Base-by-base conservation (phyloP, 768 basidiomycete genomes). In the Leccinellum rugosiceps region DNA sequence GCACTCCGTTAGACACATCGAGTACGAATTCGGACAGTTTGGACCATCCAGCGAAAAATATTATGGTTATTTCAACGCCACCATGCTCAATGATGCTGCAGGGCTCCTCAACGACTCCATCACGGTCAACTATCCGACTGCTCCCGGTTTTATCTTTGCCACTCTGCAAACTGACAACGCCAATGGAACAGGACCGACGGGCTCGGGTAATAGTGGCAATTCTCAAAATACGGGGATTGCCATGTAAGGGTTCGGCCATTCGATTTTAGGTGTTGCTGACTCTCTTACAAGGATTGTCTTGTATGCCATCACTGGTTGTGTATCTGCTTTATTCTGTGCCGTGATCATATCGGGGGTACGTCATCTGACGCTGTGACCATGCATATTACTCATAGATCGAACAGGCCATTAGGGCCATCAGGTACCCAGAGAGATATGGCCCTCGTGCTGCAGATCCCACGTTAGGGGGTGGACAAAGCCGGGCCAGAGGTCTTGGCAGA, bases 341-440 rank as follows among this genome's bases (percentile, higher is more conserved):
- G 92, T 97, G 58, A 89, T 97, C 61, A 73, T 94, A 13, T 87
- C 89, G 17, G 94, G 94, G 17, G 90, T 90, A 72, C 53, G 86
- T 75, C 52, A 50, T 48, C 52, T 49, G 62, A 23, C 35, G 10
- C 10, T 19, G 11, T 23, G 31, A 15, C 11, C 6, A 35, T 21
- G 11, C 30, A 30, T 31, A 34, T 25, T 7, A 35, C 57, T 63
- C 35, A 64, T 15, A 17, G 41, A 47, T 48, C 15, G 45, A 56
- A 28, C 60, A 90, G 87, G 90, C 91, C 1, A 78, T 95, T 56
- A 83, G 89, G 83, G 90, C 91, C 1, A 78, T 95, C 51, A 83
- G 92, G 2, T 86, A 96, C 71, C 94, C 94, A 17, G 94, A 97
- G 67, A 83, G 92, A 52, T 98, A 97, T 68, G 94, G 94, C 4